Conservation (phyloP, 768 basidiomycete species). For the Mrakia hoshinonis region DNA sequence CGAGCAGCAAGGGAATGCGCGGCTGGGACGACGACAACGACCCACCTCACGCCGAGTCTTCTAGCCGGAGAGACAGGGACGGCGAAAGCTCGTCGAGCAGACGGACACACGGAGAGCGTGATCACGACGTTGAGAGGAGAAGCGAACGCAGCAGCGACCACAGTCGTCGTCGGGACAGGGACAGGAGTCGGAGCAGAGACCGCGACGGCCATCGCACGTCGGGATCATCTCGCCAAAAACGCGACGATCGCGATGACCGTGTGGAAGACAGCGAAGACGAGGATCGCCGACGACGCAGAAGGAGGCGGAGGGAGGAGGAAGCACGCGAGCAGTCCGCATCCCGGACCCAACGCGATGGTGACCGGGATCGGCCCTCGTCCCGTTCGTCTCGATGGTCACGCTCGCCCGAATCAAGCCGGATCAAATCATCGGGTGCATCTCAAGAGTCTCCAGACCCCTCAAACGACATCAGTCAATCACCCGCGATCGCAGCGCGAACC, state of each 20-base stretch:
- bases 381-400: no score
- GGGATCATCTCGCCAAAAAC: neutral
- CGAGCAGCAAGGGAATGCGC: constrained; percentile 38
- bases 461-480: no score
- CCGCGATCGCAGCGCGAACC: no score
- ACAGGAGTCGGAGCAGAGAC: constrained; percentile 1
- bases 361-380: no score
- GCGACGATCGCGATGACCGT: neutral
- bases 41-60: neutral
- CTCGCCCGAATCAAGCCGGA: no score
- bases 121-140: constrained; percentile 8
- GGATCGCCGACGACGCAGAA: neutral
- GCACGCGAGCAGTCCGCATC: neutral
- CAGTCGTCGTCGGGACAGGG: constrained; percentile 24
- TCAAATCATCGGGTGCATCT: no score
- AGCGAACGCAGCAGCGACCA: neutral
- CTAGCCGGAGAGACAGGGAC: neutral
- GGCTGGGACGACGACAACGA: constrained; percentile 38
- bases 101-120: constrained; percentile 35
- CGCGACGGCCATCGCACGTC: neutral
- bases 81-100: constrained; percentile 23
- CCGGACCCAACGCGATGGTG: constrained; percentile 6
- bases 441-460: neutral
- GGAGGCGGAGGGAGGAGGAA: constrained; percentile 24
- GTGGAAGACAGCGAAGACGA: constrained; percentile 19